Conservation (phyloP, 306 rosid species). For the Oxytropis ochrocephala region DNA sequence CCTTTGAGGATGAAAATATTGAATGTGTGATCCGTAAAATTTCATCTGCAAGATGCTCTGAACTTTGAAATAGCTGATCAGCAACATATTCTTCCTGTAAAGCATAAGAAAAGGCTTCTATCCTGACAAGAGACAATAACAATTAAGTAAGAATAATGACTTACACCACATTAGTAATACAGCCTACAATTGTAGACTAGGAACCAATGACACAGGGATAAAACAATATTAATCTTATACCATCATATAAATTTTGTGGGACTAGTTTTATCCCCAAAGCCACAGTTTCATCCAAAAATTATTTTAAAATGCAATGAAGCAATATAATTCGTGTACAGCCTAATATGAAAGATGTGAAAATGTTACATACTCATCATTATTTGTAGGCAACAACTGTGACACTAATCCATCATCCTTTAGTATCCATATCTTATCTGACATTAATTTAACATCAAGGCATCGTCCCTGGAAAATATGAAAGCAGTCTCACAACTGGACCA, state of each 20-base stretch:
- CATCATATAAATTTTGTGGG: background rate
- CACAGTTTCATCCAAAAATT: slow-evolving; percentile 1
- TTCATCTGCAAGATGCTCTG: slow-evolving; percentile 66
- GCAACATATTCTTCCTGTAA: slow-evolving; percentile 93
- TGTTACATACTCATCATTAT: slow-evolving; percentile 43
- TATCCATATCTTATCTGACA: slow-evolving; percentile 75
- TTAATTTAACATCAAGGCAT: slow-evolving; percentile 75
- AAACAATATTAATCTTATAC: slow-evolving; percentile 2
- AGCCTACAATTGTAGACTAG: background rate
- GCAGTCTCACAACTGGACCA: slow-evolving; percentile 18
- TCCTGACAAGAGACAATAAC: slow-evolving; percentile 44
- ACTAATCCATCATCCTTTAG: slow-evolving; percentile 69
- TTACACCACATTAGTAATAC: background rate
- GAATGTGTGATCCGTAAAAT: slow-evolving; percentile 49
- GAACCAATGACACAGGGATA: background rate
- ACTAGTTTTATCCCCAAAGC: background rate
- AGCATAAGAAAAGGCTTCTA: slow-evolving; percentile 50
- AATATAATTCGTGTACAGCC: background rate
- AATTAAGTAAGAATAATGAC: slow-evolving; percentile 16
- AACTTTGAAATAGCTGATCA: slow-evolving; percentile 83
- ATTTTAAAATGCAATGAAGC: background rate
- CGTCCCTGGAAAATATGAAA: slow-evolving; percentile 53
- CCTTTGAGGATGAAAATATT: slow-evolving; percentile 76
- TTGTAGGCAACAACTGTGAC: slow-evolving; percentile 35
- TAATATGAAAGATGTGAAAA: slow-evolving; percentile 23